Base-by-base conservation (phyloP, 164 flowering plant genomes). In the Echeveria elegans region DNA sequence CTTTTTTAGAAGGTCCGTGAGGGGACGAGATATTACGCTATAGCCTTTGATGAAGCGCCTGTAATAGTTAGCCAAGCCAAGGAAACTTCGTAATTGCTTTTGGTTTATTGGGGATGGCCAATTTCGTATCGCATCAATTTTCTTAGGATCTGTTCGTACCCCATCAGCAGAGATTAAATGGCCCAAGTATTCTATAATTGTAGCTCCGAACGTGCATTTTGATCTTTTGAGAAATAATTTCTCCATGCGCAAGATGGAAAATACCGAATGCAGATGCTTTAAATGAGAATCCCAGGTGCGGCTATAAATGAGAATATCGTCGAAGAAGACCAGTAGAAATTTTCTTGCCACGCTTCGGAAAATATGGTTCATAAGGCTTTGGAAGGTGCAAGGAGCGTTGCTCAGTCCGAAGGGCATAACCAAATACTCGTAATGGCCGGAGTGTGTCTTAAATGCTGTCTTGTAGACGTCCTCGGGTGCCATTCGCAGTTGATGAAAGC, bases 11-110 rank as follows among this genome's bases (percentile, higher is more conserved):
- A 70, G 29, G 24, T 70, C 34, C 19, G 63, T 48, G 0, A 70
- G 63, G 1, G 72, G 72, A 1, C 16, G 24, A 0, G 26, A n/a
- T 0, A 64, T 70, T 4, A 29, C 23, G 4, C 36, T 62, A 53
- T 48, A 70, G 18, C 18, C 15, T 18, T 37, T 6, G 5, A 70
- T 21, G 34, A 70, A 70, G 21, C 67, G 9, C 19, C 72, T 32
- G 21, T 70, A 70, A n/a, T 70, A 70, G 1, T 63, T 67, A 7
- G 72, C 30, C 50, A 70, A 63, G 19, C 67, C 72, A 37, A 52
- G 38, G 36, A 70, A 70, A 16, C 72, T 48, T 0, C 72, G 5
- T 18, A 70, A n/a, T 21, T 21, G 21, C 11, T 64, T 70, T 2
- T 62, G 12, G 5, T 36, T 69, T 21, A 16, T 61, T 0, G 66